Conservation (phyloP, 495 filamentous ascomycete species). For the Cercophora scortea region DNA sequence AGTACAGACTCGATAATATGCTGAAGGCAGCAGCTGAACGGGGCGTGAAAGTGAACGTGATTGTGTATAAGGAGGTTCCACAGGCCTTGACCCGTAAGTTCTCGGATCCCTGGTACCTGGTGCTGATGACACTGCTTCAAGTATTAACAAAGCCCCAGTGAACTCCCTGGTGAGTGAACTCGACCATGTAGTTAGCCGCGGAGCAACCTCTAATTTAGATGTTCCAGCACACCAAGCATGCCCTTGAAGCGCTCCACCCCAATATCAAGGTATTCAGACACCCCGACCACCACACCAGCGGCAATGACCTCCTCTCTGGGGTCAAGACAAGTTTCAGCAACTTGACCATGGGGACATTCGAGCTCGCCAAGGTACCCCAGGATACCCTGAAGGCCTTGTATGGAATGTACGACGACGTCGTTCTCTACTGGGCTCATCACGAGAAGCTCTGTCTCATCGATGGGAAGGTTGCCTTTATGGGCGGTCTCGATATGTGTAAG, state of each 20-base stretch:
- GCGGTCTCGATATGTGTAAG: conserved; percentile 60
- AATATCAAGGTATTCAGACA: conserved; percentile 92
- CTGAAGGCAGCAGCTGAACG: conserved; percentile 78
- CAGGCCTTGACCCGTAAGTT: conserved; percentile 78
- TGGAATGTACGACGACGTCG: conserved; percentile 66
- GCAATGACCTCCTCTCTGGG: conserved; percentile 41
- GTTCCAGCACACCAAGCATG: conserved; percentile 69
- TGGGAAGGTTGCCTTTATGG: conserved; percentile 81
- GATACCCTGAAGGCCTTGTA: conserved; percentile 71
- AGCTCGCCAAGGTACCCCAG: conserved; percentile 50
- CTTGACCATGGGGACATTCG: conserved; percentile 37
- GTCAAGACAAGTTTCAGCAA: conserved; percentile 30
- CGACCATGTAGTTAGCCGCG: no score
- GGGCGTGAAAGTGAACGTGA: conserved; percentile 80
- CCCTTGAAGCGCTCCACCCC: conserved; percentile 66
- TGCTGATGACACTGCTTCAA: neutral
- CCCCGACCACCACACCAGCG: conserved; percentile 79
- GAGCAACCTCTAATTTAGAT: no score
- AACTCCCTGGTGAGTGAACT: conserved; percentile 43
- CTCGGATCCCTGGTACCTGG: neutral
- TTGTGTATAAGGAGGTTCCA: conserved; percentile 93
- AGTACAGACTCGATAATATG: conserved; percentile 86
- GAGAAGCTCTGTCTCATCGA: conserved; percentile 89
- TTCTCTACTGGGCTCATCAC: conserved; percentile 93
- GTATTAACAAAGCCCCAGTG: conserved; percentile 39